phyloP scores from a whole-genome alignment of 345 rosid species.

The Syzygium aqueum region DNA sequence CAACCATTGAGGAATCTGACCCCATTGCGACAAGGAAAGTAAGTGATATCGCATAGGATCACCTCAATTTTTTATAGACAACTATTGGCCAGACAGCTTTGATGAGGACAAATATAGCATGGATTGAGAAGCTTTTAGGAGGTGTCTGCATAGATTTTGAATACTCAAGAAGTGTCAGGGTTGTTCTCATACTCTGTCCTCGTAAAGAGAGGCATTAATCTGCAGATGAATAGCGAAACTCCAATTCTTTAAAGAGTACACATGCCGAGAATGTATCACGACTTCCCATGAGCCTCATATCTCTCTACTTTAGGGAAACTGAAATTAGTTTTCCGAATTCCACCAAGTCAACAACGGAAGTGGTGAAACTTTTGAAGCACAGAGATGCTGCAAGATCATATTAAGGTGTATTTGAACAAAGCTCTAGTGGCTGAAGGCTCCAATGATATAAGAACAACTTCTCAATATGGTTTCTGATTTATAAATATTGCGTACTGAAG shows the following conservation, averaged over 20 bases:
- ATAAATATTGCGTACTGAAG: not conserved
- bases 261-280: not conserved
- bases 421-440: not conserved
- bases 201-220: not conserved
- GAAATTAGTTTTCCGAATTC: not conserved
- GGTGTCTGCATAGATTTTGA: not conserved
- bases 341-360: not conserved
- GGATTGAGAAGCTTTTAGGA: not conserved
- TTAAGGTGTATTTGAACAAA: not conserved
- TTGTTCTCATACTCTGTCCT: not conserved
- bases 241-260: not conserved
- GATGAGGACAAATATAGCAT: not conserved
- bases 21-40: not conserved
- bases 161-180: not conserved
- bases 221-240: not conserved
- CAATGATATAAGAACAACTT: not conserved
- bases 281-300: not conserved
- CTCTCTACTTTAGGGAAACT: not conserved
- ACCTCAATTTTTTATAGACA: not conserved
- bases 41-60: not conserved
- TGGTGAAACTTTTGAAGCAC: not conserved
- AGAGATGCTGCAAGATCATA: not conserved
- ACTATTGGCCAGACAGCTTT: not conserved
- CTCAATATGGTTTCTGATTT: not conserved
- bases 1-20: not conserved